Evolutionary conservation across 2,329 filamentous ascomycete species (phyloP).

Genomic region (Colletotrichum acutatum): DNA sequence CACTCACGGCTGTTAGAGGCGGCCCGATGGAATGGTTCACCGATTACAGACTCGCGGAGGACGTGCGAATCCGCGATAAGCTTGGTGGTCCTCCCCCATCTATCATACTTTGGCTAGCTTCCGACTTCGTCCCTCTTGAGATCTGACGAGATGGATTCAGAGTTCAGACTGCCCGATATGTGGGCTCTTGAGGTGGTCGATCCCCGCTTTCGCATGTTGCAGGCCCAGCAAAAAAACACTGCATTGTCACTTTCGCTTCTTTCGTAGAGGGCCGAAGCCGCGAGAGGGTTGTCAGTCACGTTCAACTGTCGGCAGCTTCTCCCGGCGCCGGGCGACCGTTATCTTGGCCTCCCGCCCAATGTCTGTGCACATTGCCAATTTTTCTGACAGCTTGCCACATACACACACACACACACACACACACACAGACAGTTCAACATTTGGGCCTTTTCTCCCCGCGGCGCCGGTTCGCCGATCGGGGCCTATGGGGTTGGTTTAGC

Average conservation of each 20-base stretch:
- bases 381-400: neutral
- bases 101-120: neutral
- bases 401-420: too few species aligned
- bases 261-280: conserved; percentile 6
- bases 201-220: neutral
- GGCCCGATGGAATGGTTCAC: neutral
- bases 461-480: neutral
- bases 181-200: neutral
- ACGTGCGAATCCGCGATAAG: neutral
- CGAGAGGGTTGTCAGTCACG: neutral
- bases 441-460: too few species aligned
- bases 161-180: neutral
- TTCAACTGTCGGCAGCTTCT: neutral
- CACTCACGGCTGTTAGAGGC: neutral
- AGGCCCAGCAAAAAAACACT: neutral
- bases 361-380: neutral
- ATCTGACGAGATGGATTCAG: neutral
- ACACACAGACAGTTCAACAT: too few species aligned
- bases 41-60: neutral
- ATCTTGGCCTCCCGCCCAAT: neutral
- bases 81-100: neutral
- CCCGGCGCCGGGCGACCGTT: neutral
- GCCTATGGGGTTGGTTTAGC: neutral
- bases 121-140: neutral
- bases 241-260: conserved; percentile 3